Conservation (phyloP, 2,329 filamentous ascomycete genomes). For the Fusarium falciforme region DNA sequence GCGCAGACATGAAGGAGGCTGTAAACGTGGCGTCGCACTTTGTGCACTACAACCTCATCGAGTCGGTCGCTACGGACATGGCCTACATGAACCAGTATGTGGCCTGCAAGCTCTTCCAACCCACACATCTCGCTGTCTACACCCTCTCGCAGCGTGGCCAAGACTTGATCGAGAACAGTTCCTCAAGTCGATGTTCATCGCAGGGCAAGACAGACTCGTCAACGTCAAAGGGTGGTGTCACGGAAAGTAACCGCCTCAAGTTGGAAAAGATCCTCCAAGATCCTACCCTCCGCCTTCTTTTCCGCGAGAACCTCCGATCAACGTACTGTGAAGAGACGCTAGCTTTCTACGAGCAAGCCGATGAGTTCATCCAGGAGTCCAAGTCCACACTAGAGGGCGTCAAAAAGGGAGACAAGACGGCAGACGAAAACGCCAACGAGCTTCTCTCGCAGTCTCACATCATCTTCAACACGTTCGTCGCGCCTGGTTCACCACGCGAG, state of each 20-base stretch:
- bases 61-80: constrained; percentile 75
- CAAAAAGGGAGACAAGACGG: constrained; percentile 69
- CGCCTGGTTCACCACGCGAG: constrained; percentile 94
- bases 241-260: constrained; percentile 93
- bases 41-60: constrained; percentile 85
- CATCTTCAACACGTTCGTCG: constrained; percentile 98
- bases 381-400: constrained; percentile 69
- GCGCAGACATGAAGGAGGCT: constrained; percentile 88
- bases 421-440: constrained; percentile 87
- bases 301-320: constrained; percentile 92
- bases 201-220: constrained; percentile 65
- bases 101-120: constrained; percentile 76
- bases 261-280: constrained; percentile 93
- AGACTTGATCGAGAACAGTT: constrained; percentile 67
- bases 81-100: constrained; percentile 72
- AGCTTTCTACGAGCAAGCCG: constrained; percentile 94
- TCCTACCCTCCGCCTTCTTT: constrained; percentile 86
- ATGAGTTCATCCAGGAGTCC: constrained; percentile 82
- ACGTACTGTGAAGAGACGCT: constrained; percentile 98
- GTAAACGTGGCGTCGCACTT: constrained; percentile 86
- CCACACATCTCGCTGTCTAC: constrained; percentile 88
- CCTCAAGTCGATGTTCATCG: constrained; percentile 66
- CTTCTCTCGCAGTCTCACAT: constrained; percentile 95
- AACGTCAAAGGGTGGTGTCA: constrained; percentile 64
- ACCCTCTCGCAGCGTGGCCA: constrained; percentile 85